Base-by-base conservation (phyloP, 1,284 basidiomycete genomes). In the Pseudozyma hubeiensis region DNA sequence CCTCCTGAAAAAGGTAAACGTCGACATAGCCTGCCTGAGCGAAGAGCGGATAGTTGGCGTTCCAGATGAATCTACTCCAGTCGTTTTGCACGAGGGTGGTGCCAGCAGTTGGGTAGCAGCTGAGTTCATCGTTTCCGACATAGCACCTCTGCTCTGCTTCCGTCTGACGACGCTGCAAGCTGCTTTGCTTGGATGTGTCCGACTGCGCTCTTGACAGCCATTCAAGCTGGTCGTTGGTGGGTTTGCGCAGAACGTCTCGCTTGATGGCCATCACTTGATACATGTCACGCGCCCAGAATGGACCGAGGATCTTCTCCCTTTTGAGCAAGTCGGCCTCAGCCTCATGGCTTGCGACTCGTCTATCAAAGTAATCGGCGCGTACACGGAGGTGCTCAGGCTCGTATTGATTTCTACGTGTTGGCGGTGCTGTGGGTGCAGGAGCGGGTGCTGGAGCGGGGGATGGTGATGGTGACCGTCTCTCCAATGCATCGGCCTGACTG, bases 41-140 rank as follows among this genome's bases (percentile, higher is more conserved):
- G 52, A 81, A 81, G 35, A 65, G 61, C 3, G 79, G 79, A 17
- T 75, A 80, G 61, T 80, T 79, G 41, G 63, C 50, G 48, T 81
- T 81, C 79, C 79, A 81, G 44, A 81, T 81, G 49, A 81, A 77
- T 52, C 53, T 70, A 50, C 66, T 69, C 78, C 78, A 81, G 0
- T 39, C 41, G 40, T 71, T 77, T 33, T 81, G 79, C 0, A 47
- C 50, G 49, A 81, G 46, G 33, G 57, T 64, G n/a, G 72, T 65
- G 30, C 54, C 64, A 17, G 63, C 49, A 10, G 66, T 77, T n/a
- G 79, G 79, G 45, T 77, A 81, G 55, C 79, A 81, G 60, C 77
- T 79, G 39, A 81, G 66, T 8, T 78, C 59, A 10, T 75, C 66
- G 45, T 81, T 79, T 31, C 77, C 79, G 4, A 81, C 79, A 31